phyloP scores from a whole-genome alignment of 1,284 basidiomycete species.

The Wallemia ichthyophaga region DNA sequence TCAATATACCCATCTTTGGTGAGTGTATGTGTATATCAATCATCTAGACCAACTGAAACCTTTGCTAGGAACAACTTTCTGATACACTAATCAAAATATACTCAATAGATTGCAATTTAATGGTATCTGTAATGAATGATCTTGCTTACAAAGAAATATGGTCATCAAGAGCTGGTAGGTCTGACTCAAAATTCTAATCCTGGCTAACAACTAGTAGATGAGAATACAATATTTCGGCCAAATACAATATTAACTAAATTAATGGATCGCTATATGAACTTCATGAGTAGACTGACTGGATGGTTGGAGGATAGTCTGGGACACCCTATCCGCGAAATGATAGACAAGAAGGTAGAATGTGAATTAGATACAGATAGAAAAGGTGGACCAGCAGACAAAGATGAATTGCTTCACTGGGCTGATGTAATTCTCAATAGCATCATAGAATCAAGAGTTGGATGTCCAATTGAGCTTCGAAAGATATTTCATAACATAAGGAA shows the following conservation, averaged over 20 bases:
- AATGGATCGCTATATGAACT: conserved; percentile 1
- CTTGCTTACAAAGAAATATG: not conserved
- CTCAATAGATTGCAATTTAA: not conserved
- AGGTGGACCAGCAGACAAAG: not conserved
- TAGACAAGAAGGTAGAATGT: not conserved
- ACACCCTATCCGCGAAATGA: not conserved
- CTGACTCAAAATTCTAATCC: not conserved
- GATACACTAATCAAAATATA: not conserved
- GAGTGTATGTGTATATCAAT: too few species aligned
- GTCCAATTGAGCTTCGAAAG: not conserved
- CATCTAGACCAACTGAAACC: too few species aligned
- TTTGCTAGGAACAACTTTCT: not conserved
- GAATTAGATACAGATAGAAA: conserved; percentile 1
- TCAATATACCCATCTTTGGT: not conserved
- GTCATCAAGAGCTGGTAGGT: not conserved
- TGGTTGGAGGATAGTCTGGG: conserved; percentile 1
- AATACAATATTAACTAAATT: not conserved
- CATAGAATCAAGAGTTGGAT: not conserved
- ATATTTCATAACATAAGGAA: conserved; percentile 1
- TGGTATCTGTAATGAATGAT: not conserved
- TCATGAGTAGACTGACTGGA: not conserved
- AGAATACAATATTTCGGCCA: conserved; percentile 1
- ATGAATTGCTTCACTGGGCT: not conserved
- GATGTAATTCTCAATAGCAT: not conserved
- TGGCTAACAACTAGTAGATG: not conserved